Conservation (phyloP, 169 alveolate genomes). For the Plasmodium relictum region DNA sequence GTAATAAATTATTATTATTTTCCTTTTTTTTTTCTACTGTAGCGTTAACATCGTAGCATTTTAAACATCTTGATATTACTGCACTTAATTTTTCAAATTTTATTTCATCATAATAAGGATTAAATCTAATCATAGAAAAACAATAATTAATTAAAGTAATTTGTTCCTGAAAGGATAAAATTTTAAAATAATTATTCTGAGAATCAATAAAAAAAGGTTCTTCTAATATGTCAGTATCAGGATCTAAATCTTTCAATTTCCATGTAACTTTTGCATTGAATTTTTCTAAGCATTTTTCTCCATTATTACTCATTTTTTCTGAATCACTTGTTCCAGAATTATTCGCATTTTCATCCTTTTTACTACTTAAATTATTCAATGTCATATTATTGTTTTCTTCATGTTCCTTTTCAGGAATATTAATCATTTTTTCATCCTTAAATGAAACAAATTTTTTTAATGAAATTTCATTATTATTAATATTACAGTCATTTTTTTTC, state of each 20-base stretch:
- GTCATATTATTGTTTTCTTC: not conserved
- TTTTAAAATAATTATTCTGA: constrained; percentile 75
- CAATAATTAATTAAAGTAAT: constrained; percentile 79
- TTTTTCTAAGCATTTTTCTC: not conserved
- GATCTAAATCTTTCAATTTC: constrained; percentile 79
- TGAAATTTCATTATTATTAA: not conserved
- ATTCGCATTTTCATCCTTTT: not conserved
- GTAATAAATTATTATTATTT: constrained; percentile 28
- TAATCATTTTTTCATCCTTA: constrained; percentile 4
- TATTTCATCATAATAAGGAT: constrained; percentile 83
- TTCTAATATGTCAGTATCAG: constrained; percentile 85
- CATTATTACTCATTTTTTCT: not conserved
- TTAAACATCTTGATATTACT: constrained; percentile 80
- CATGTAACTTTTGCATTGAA: constrained; percentile 57
- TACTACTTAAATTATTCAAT: not conserved
- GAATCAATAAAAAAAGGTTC: constrained; percentile 80
- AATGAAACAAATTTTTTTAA: not conserved
- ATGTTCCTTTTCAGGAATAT: not conserved
- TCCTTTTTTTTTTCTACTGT: not conserved
- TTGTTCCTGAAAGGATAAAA: constrained; percentile 79
- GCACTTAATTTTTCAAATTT: constrained; percentile 83
- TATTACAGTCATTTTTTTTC: not conserved
- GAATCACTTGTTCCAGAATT: not conserved
- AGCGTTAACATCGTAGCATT: constrained; percentile 45
- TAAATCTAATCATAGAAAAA: constrained; percentile 68